Conservation (phyloP, 1,284 basidiomycete genomes). For the Thecaphora thlaspeos region DNA sequence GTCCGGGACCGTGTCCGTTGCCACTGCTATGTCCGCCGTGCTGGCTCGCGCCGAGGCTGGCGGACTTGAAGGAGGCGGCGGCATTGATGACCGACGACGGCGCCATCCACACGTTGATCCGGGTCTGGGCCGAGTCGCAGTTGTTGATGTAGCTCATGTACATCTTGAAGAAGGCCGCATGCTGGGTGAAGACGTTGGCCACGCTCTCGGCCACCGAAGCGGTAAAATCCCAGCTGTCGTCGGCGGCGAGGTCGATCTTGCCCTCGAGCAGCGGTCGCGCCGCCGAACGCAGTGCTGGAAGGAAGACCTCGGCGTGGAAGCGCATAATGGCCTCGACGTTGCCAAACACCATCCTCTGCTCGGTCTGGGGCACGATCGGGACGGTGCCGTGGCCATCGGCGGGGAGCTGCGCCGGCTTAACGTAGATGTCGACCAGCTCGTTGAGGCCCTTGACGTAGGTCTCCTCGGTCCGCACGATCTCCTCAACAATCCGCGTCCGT, state of each 20-base stretch:
- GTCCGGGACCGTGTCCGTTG: background rate
- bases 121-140: conserved; percentile 44
- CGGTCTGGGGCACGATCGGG: conserved; percentile 76
- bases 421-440: conserved; percentile 92
- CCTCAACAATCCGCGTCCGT: conserved; percentile 55
- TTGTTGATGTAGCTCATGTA: conserved; percentile 55
- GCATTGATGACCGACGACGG: conserved; percentile 12
- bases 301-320: conserved; percentile 87
- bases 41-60: conserved; percentile 12
- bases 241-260: conserved; percentile 6
- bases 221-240: conserved; percentile 65
- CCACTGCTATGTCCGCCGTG: background rate
- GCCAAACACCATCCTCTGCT: conserved; percentile 88
- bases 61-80: conserved; percentile 28
- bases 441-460: conserved; percentile 90
- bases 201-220: conserved; percentile 75
- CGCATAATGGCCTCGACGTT: conserved; percentile 85
- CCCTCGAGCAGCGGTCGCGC: conserved; percentile 17
- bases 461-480: conserved; percentile 75
- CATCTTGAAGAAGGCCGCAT: conserved; percentile 55
- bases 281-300: conserved; percentile 80
- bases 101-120: conserved; percentile 30
- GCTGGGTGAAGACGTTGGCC: conserved; percentile 72
- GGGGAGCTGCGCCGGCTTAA: conserved; percentile 75
- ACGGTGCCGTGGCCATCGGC: conserved; percentile 63